Percentiles rank a stretch among this genome's conserved stretches.
Conservation (phyloP, 2,329 filamentous ascomycete genomes). For the Tolypocladium tundrense region DNA sequence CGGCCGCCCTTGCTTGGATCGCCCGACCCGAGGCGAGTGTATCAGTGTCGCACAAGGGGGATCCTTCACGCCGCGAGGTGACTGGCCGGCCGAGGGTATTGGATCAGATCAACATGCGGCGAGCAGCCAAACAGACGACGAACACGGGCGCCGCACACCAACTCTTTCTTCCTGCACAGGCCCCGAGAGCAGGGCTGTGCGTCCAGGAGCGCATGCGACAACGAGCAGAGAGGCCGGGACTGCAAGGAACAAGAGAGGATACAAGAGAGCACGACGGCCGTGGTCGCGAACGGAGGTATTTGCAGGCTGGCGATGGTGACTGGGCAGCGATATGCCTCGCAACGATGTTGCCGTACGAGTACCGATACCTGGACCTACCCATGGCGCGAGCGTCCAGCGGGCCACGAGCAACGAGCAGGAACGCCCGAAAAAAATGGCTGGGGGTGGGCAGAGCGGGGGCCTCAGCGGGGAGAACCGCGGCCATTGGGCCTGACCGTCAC, state of each 20-base stretch:
- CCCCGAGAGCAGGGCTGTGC: not conserved
- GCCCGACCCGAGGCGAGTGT: conserved; percentile 4
- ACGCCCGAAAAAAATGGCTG: conserved; percentile 2
- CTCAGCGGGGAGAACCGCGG: not conserved
- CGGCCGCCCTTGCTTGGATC: conserved; percentile 5
- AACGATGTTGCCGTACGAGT: not conserved
- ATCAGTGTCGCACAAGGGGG: conserved; percentile 5
- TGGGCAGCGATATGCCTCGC: not conserved
- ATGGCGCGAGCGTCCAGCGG: too few species aligned
- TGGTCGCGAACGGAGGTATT: not conserved
- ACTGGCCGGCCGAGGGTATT: not conserved
- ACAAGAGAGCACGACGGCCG: not conserved
- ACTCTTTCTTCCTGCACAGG: not conserved
- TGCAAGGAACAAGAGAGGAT: not conserved
- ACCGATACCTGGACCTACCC: too few species aligned
- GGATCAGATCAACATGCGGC: not conserved
- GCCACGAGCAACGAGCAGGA: not conserved
- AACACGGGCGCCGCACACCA: not conserved
- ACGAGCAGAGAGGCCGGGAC: not conserved
- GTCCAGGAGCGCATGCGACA: not conserved
- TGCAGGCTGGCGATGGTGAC: not conserved
- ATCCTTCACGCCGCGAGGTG: not conserved
- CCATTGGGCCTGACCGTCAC: conserved; percentile 3
- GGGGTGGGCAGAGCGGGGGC: conserved; percentile 2
- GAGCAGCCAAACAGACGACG: not conserved